phyloP scores from a whole-genome alignment of 306 rosid genomes.

The Astragalus membranaceus region DNA sequence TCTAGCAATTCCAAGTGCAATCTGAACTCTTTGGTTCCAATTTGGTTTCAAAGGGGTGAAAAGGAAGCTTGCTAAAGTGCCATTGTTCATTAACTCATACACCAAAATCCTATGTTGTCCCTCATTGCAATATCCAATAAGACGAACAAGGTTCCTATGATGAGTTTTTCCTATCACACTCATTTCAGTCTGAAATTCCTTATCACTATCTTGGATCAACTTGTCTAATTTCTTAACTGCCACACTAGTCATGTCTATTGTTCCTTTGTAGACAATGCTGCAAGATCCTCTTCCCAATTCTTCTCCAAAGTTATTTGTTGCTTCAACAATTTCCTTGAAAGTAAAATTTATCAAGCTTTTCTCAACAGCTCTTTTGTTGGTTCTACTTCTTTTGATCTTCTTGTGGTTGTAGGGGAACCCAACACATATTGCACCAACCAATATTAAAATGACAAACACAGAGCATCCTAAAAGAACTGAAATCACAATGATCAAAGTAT shows the following conservation, averaged over 20 bases:
- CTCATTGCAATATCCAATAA: constrained; percentile 22
- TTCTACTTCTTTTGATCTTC: not conserved
- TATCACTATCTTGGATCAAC: constrained; percentile 13
- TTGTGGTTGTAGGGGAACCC: not conserved
- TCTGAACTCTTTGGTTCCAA: constrained; percentile 7
- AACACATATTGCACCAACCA: not conserved
- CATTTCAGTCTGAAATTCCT: constrained; percentile 21
- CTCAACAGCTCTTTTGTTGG: not conserved
- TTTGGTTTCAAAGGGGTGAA: not conserved
- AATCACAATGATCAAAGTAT: constrained; percentile 8
- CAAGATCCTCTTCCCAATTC: constrained; percentile 29
- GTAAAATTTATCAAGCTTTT: constrained; percentile 6
- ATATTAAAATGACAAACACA: constrained; percentile 12
- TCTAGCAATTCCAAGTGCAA: constrained; percentile 18
- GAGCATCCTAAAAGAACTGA: constrained; percentile 28
- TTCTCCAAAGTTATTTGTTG: constrained; percentile 26
- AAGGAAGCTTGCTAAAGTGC: constrained; percentile 13
- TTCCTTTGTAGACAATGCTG: constrained; percentile 26
- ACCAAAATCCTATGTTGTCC: constrained; percentile 14
- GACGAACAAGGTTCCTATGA: constrained; percentile 19
- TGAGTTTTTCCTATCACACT: constrained; percentile 21
- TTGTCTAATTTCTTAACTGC: constrained; percentile 27
- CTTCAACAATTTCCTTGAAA: constrained; percentile 4
- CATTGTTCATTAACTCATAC: constrained; percentile 16
- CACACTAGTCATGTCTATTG: not conserved